Evolutionary conservation across 345 rosid species (phyloP).

Genomic region (Salix suchowensis): DNA sequence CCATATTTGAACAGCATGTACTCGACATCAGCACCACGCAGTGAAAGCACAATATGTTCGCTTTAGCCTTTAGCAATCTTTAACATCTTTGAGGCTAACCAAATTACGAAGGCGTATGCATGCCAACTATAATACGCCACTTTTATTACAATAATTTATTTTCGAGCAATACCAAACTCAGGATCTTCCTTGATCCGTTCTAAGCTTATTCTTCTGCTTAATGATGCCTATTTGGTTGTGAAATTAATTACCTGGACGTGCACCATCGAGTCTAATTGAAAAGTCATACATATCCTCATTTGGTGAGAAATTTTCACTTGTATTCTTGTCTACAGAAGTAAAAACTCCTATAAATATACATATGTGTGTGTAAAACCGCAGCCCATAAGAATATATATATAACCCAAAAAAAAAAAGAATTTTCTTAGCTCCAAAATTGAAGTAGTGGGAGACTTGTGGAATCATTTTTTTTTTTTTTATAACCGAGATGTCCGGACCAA

Average conservation of each 20-base stretch:
- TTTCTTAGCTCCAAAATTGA: background rate
- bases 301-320: background rate
- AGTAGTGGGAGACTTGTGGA: slow-evolving; percentile 13
- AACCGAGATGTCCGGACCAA: rapidly evolving
- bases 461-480: too few relatives aligned
- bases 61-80: slow-evolving; percentile 12
- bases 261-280: background rate
- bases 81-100: slow-evolving; percentile 24
- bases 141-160: background rate
- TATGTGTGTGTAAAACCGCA: too few relatives aligned
- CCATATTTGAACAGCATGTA: background rate
- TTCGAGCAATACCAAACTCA: background rate
- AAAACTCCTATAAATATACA: too few relatives aligned
- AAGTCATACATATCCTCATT: background rate
- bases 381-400: too few relatives aligned
- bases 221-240: background rate
- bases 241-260: background rate
- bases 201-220: background rate
- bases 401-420: background rate
- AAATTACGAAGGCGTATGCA: slow-evolving; percentile 11
- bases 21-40: slow-evolving; percentile 13
- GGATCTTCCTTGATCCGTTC: background rate
- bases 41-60: slow-evolving; percentile 10
- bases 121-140: slow-evolving; percentile 3
- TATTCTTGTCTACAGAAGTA: background rate